Evolutionary conservation across 148 eudicot species (phyloP).

Genomic region (Cornus florida): DNA sequence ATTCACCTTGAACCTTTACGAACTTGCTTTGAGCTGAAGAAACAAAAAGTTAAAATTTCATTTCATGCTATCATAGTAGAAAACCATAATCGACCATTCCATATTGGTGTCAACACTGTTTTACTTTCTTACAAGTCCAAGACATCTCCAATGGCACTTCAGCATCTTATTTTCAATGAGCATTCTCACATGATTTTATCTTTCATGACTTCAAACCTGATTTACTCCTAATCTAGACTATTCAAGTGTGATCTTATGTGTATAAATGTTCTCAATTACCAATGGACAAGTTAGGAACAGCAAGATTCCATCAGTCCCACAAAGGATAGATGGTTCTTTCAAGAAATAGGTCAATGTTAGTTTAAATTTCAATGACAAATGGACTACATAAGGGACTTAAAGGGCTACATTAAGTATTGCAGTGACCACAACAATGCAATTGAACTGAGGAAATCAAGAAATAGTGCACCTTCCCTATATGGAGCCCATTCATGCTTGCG

Average conservation of each 20-base stretch:
- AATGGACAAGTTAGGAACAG: not conserved
- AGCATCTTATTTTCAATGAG: not conserved
- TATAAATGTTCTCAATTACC: too few relatives aligned
- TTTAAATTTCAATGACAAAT: not conserved
- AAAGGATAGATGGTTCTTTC: not conserved
- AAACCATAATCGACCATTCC: not conserved
- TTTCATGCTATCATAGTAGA: not conserved
- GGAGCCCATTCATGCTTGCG: constrained; percentile 99
- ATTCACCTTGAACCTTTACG: too few relatives aligned
- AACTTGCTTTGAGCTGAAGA: not conserved
- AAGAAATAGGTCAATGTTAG: not conserved
- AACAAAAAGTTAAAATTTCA: not conserved
- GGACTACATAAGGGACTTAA: not conserved
- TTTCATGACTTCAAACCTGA: too few relatives aligned
- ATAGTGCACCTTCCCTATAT: constrained; percentile 75
- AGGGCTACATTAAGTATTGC: not conserved
- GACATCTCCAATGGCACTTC: not conserved
- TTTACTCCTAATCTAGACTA: too few relatives aligned
- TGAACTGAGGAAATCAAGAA: constrained; percentile 8
- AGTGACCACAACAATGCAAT: not conserved
- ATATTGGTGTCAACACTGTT: not conserved
- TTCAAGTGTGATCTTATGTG: too few relatives aligned
- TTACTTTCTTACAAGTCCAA: not conserved
- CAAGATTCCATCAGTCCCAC: not conserved
- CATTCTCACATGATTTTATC: not conserved